phyloP scores from a whole-genome alignment of 129 eudicot species.

The Helianthus tuberosus region DNA sequence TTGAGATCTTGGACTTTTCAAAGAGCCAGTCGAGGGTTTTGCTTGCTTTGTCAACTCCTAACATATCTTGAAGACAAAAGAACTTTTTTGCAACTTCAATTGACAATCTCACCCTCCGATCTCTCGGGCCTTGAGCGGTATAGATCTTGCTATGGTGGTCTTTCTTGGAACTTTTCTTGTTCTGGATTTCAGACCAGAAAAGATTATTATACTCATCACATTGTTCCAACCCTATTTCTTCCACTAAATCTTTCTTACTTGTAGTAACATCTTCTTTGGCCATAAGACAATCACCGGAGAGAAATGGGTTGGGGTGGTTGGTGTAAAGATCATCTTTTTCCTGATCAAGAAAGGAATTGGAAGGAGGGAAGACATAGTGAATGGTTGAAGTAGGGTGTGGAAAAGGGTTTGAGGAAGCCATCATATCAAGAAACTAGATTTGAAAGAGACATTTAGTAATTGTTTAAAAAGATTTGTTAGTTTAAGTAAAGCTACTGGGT shows the following conservation, averaged over 20 bases:
- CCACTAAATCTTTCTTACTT: conserved; percentile 13
- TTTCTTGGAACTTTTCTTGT: conserved; percentile 32
- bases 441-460: conserved; percentile 10
- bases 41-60: conserved; percentile 59
- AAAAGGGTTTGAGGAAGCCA: conserved; percentile 37
- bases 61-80: conserved; percentile 52
- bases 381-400: conserved; percentile 26
- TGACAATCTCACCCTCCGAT: conserved; percentile 53
- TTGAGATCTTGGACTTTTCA: conserved; percentile 53
- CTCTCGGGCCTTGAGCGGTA: conserved; percentile 54
- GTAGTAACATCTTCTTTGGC: conserved; percentile 10
- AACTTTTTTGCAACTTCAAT: conserved; percentile 52
- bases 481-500: not conserved
- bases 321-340: conserved; percentile 27
- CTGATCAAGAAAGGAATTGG: conserved; percentile 24
- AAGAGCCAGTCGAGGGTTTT: conserved; percentile 59
- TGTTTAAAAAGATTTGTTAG: conserved; percentile 12
- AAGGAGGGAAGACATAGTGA: conserved; percentile 28
- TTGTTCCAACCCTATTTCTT: conserved; percentile 28
- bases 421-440: conserved; percentile 24
- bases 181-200: conserved; percentile 1
- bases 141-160: conserved; percentile 63
- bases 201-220: conserved; percentile 9
- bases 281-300: not conserved
- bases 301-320: conserved; percentile 21